Conservation (phyloP, 805 yeast genomes). For the Saturnispora silvae region DNA sequence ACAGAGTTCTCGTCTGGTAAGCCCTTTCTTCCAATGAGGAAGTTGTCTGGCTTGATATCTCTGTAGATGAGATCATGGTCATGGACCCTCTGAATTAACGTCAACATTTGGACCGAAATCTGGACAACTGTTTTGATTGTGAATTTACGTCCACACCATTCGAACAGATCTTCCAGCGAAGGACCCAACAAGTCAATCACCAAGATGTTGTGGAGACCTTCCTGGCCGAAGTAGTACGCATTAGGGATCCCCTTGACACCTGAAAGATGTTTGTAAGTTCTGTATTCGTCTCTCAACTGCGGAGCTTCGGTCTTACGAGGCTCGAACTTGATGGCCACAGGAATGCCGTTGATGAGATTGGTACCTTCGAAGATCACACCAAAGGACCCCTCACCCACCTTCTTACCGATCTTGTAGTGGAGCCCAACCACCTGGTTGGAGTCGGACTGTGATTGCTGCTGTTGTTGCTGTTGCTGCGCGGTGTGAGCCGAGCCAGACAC, state of each 20-base stretch:
- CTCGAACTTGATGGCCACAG: conserved; percentile 94
- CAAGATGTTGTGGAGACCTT: conserved; percentile 89
- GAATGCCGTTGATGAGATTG: conserved; percentile 81
- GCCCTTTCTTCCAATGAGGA: conserved; percentile 82
- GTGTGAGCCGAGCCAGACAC: conserved; percentile 1
- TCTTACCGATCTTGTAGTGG: conserved; percentile 93
- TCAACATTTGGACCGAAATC: conserved; percentile 90
- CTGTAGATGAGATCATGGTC: conserved; percentile 85
- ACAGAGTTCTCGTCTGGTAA: conserved; percentile 76
- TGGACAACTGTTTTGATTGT: conserved; percentile 82
- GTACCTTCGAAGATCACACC: conserved; percentile 96
- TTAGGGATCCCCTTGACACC: conserved; percentile 84
- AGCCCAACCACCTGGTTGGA: conserved; percentile 73
- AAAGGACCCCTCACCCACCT: conserved; percentile 97
- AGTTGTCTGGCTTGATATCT: conserved; percentile 96
- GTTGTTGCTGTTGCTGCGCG: conserved; percentile 11
- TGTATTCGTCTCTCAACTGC: conserved; percentile 89
- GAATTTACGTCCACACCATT: conserved; percentile 95
- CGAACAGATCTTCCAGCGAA: conserved; percentile 89
- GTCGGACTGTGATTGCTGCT: conserved; percentile 3
- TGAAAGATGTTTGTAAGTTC: conserved; percentile 81
- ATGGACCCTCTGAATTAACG: conserved; percentile 78
- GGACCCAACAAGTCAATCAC: conserved; percentile 95
- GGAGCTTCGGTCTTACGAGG: conserved; percentile 97
- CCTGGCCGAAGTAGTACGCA: conserved; percentile 98